These are phyloP conservation scores for Westerdykella ornata DNA, from an alignment of 2,329 filamentous ascomycete genomes.

Conservation along the genomic window DNA sequence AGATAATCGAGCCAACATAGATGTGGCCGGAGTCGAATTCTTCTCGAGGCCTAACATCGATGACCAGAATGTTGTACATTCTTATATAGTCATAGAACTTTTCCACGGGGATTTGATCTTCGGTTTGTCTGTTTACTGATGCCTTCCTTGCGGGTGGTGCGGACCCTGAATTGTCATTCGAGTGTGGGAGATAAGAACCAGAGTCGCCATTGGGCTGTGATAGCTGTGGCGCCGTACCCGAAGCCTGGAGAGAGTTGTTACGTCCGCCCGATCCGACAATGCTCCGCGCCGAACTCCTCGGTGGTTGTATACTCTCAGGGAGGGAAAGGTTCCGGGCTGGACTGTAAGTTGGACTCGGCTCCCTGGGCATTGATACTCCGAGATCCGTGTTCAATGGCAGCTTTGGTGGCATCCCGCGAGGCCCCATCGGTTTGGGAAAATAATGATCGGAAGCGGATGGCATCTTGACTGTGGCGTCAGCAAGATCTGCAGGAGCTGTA, in stretches of 20 bases:
- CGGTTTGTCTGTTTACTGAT: conserved; percentile 50
- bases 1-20: conserved; percentile 74
- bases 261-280: conserved; percentile 52
- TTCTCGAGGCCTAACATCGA: conserved; percentile 75
- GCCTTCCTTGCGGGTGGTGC: conserved; percentile 28
- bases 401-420: conserved; percentile 50
- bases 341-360: conserved; percentile 70
- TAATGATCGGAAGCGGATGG: conserved; percentile 38
- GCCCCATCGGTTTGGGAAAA: conserved; percentile 39
- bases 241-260: conserved; percentile 48
- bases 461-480: conserved; percentile 36
- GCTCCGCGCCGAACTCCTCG: conserved; percentile 58
- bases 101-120: conserved; percentile 58
- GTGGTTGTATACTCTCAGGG: conserved; percentile 57
- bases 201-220: conserved; percentile 31
- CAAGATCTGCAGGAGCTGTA: conserved; percentile 4
- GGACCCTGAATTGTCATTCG: no score
- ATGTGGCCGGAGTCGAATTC: conserved; percentile 88
- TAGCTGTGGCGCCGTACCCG: conserved; percentile 33
- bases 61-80: conserved; percentile 63
- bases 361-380: conserved; percentile 57
- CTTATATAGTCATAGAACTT: conserved; percentile 66
- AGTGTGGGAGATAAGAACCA: conserved; percentile 40
- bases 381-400: conserved; percentile 47
- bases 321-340: conserved; percentile 67